Conservation (phyloP, 2,329 filamentous ascomycete genomes). For the Moelleriella libera region DNA sequence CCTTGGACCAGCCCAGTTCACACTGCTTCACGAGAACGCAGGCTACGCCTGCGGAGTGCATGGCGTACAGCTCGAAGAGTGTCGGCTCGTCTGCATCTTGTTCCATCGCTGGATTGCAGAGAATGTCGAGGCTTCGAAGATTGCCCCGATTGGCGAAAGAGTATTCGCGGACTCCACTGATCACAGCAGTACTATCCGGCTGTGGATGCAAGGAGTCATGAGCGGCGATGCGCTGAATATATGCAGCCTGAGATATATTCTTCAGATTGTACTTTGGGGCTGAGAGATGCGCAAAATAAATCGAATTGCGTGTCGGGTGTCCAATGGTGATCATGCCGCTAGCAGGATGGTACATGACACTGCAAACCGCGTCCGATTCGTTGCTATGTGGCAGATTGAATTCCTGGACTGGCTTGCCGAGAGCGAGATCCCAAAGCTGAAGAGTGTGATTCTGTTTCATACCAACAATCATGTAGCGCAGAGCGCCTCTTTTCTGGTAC, state of each 20-base stretch:
- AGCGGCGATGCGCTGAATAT: slow-evolving; percentile 62
- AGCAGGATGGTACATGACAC: slow-evolving; percentile 81
- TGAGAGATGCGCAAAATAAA: slow-evolving; percentile 93
- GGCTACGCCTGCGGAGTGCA: slow-evolving; percentile 96
- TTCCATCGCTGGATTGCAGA: slow-evolving; percentile 54
- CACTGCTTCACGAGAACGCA: slow-evolving; percentile 74
- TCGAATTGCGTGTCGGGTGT: slow-evolving; percentile 90
- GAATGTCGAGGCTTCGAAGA: slow-evolving; percentile 79
- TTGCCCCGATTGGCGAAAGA: slow-evolving; percentile 78
- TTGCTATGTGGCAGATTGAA: slow-evolving; percentile 92
- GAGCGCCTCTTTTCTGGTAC: slow-evolving; percentile 76
- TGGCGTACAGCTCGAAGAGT: slow-evolving; percentile 88
- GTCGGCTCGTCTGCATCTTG: slow-evolving; percentile 54
- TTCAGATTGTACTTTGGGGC: slow-evolving; percentile 82
- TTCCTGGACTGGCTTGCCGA: slow-evolving; percentile 92
- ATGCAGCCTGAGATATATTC: slow-evolving; percentile 75
- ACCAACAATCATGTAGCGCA: slow-evolving; percentile 91
- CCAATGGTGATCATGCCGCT: slow-evolving; percentile 91
- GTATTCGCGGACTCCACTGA: slow-evolving; percentile 92
- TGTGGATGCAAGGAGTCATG: slow-evolving; percentile 62
- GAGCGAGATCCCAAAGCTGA: slow-evolving; percentile 93
- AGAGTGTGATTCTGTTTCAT: slow-evolving; percentile 99
- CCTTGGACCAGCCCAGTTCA: slow-evolving; percentile 81
- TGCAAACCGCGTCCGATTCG: slow-evolving; percentile 96
- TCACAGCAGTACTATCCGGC: slow-evolving; percentile 89